A percentile compares a stretch with the other conserved stretches of the same genome.
phyloP scores from a whole-genome alignment of 73 alveolate species.

The Paramecium sexaurelia region DNA sequence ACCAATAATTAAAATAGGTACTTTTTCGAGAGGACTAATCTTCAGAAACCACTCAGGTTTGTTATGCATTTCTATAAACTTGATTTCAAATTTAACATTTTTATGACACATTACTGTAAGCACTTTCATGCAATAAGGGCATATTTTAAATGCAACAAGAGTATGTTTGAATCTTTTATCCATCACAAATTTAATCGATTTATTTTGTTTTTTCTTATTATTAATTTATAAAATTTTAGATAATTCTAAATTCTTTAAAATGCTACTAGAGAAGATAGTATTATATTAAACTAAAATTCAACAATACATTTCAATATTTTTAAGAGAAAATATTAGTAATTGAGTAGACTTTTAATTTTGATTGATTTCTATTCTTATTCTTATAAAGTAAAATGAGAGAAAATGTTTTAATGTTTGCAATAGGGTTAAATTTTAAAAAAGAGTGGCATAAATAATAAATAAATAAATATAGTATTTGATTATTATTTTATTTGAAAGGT shows the following conservation, averaged over 20 bases:
- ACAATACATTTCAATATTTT: too few species aligned
- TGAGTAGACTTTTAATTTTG: neutral
- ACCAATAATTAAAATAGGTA: slow-evolving; percentile 52
- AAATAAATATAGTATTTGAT: neutral
- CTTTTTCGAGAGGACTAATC: slow-evolving; percentile 16
- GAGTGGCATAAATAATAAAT: neutral
- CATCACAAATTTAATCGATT: neutral
- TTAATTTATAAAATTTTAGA: neutral
- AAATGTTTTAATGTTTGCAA: neutral
- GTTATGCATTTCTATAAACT: slow-evolving; percentile 14
- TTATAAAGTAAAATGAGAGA: too few species aligned
- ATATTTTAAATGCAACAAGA: slow-evolving; percentile 29
- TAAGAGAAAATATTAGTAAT: neutral
- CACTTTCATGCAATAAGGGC: slow-evolving; percentile 54
- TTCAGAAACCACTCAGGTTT: slow-evolving; percentile 48
- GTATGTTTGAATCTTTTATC: slow-evolving; percentile 34
- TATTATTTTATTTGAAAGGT: neutral
- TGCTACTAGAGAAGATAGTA: neutral
- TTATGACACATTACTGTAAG: slow-evolving; percentile 13
- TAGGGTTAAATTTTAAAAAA: neutral
- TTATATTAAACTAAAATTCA: neutral
- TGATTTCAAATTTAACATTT: neutral
- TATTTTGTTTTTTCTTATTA: neutral
- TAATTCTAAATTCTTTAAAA: slow-evolving; percentile 17
- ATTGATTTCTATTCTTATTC: too few species aligned